These are phyloP conservation scores for Linum lewisii DNA, from an alignment of 345 rosid species.

Conservation along the genomic window DNA sequence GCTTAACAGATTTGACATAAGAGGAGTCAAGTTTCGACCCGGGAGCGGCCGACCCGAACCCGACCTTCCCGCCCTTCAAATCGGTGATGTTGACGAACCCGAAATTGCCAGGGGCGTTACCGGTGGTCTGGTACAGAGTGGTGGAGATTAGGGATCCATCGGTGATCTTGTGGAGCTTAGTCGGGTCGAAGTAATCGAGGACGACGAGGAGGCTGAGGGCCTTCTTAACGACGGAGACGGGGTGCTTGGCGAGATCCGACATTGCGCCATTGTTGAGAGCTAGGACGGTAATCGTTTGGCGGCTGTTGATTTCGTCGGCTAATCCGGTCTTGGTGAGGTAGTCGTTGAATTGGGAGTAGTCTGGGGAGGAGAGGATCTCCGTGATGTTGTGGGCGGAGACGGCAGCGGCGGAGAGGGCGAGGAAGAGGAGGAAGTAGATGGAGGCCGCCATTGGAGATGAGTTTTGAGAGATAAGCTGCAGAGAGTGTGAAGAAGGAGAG, in stretches of 20 bases:
- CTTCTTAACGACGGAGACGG: constrained; percentile 62
- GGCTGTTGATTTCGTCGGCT: constrained; percentile 86
- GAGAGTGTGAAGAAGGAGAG: background rate
- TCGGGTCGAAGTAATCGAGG: constrained; percentile 74
- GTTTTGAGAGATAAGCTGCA: too few relatives aligned
- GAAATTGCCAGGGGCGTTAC: constrained; percentile 67
- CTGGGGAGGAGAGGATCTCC: constrained; percentile 54
- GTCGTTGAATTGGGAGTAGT: constrained; percentile 63
- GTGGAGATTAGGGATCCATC: constrained; percentile 63
- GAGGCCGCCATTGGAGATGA: constrained; percentile 2
- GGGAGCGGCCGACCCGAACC: constrained; percentile 65
- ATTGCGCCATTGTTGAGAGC: constrained; percentile 74
- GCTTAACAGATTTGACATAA: constrained; percentile 62
- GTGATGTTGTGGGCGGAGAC: constrained; percentile 61
- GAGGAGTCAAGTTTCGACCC: constrained; percentile 78
- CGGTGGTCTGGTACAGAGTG: constrained; percentile 92
- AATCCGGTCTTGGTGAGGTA: constrained; percentile 67
- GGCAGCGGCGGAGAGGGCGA: constrained; percentile 23
- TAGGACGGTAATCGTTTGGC: constrained; percentile 64
- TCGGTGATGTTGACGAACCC: constrained; percentile 89
- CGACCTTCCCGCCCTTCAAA: constrained; percentile 76
- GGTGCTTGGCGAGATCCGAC: constrained; percentile 52
- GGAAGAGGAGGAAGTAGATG: constrained; percentile 12
- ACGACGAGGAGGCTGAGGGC: constrained; percentile 64
- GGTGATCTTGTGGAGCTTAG: constrained; percentile 72